Conservation (phyloP, 1,139 yeast genomes). For the Kurtzmaniella quercitrusa region DNA sequence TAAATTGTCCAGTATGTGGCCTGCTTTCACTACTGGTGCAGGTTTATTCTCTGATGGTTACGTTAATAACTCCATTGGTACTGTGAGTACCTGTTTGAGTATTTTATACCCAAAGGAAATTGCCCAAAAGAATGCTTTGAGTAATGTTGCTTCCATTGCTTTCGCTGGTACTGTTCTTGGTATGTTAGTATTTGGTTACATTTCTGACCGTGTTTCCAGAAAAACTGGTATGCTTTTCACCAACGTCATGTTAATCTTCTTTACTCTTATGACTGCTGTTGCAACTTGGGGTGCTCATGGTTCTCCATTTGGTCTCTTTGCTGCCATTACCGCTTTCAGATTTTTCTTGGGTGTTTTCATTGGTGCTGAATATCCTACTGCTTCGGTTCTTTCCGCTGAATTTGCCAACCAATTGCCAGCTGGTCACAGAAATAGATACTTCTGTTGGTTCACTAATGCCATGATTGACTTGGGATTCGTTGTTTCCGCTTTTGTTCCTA, state of each 20-base stretch:
- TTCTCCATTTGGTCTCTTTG: slow-evolving; percentile 54
- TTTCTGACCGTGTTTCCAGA: slow-evolving; percentile 67
- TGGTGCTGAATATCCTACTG: slow-evolving; percentile 81
- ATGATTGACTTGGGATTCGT: slow-evolving; percentile 91
- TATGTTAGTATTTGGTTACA: slow-evolving; percentile 61
- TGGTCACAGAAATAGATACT: slow-evolving; percentile 84
- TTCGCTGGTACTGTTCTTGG: slow-evolving; percentile 80
- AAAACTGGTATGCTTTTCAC: slow-evolving; percentile 67
- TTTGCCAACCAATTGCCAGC: slow-evolving; percentile 70
- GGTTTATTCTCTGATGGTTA: slow-evolving; percentile 81
- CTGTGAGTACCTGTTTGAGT: slow-evolving; percentile 59
- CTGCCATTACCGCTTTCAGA: slow-evolving; percentile 70
- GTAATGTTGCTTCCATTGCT: slow-evolving; percentile 69
- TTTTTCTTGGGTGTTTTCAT: slow-evolving; percentile 63
- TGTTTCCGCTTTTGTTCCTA: slow-evolving; percentile 76
- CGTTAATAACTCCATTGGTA: slow-evolving; percentile 67
- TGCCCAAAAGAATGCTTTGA: slow-evolving; percentile 53
- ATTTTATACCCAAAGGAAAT: slow-evolving; percentile 56
- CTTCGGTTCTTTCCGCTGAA: slow-evolving; percentile 82
- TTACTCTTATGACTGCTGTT: slow-evolving; percentile 67
- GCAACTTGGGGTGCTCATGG: slow-evolving; percentile 65
- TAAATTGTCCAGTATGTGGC: slow-evolving; percentile 45
- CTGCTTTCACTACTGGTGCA: slow-evolving; percentile 85
- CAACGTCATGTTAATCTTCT: slow-evolving; percentile 57
- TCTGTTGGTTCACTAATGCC: slow-evolving; percentile 81